Conservation (phyloP, 2,329 filamentous ascomycete species). For the Scedosporium boydii region DNA sequence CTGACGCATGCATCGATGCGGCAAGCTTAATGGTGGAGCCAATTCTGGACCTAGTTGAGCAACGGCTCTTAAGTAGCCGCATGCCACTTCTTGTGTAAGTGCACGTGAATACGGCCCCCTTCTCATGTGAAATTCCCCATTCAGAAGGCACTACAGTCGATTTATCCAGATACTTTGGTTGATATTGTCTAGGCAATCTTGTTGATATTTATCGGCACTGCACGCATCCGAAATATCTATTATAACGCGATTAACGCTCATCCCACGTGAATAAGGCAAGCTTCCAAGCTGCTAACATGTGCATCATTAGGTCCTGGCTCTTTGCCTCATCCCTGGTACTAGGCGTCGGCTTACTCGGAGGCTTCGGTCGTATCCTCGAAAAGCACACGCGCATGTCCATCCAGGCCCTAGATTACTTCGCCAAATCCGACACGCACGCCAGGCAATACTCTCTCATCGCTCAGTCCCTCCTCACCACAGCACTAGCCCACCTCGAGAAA, state of each 20-base stretch:
- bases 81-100: constrained; percentile 42
- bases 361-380: constrained; percentile 42
- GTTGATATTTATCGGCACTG: no score
- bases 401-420: constrained; percentile 37
- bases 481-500: constrained; percentile 36
- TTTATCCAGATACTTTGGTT: no score
- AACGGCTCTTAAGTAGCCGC: constrained; percentile 29
- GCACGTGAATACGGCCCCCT: no score
- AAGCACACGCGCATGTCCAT: constrained; percentile 39
- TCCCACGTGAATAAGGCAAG: no score
- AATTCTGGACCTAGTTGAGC: constrained; percentile 33
- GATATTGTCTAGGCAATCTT: not conserved
- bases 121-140: no score
- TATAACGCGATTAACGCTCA: no score
- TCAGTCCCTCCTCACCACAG: constrained; percentile 36
- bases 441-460: constrained; percentile 44
- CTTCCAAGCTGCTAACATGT: not conserved
- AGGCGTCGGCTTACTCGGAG: constrained; percentile 39
- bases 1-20: constrained; percentile 46
- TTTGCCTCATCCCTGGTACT: constrained; percentile 44
- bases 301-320: constrained; percentile 35
- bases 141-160: no score
- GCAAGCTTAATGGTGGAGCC: constrained; percentile 43
- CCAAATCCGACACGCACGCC: constrained; percentile 38
- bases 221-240: no score